These are phyloP conservation scores for Moesziomyces sp. DNA, from an alignment of 1,284 basidiomycete species.

Conservation along the genomic window DNA sequence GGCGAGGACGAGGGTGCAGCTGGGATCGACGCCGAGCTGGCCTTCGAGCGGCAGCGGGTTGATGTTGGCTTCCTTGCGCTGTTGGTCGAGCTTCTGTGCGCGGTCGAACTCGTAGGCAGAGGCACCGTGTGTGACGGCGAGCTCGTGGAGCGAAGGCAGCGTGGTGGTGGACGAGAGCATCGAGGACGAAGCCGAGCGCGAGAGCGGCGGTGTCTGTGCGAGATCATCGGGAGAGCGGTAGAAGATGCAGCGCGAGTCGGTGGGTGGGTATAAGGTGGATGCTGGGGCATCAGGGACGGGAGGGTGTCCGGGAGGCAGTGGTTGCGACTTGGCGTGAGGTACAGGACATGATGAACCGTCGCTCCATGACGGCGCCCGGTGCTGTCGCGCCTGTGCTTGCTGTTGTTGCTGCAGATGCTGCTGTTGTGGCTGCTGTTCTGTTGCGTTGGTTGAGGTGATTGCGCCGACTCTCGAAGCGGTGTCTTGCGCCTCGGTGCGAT, in stretches of 20 bases:
- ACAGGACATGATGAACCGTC: constrained; percentile 59
- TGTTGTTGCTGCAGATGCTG: neutral
- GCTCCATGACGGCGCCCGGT: constrained; percentile 34
- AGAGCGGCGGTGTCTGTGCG: constrained; percentile 55
- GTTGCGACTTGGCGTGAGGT: constrained; percentile 61
- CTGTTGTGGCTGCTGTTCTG: constrained; percentile 5
- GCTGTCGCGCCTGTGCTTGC: constrained; percentile 3
- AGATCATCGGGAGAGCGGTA: constrained; percentile 62
- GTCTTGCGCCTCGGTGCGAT: neutral
- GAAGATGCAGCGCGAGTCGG: constrained; percentile 62
- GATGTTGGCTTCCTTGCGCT: constrained; percentile 55
- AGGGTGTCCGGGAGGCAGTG: constrained; percentile 66
- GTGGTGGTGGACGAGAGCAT: constrained; percentile 36
- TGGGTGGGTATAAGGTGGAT: constrained; percentile 59
- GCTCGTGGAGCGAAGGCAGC: constrained; percentile 40
- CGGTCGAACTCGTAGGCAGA: constrained; percentile 39
- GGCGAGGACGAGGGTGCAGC: constrained; percentile 59
- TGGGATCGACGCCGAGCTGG: constrained; percentile 50
- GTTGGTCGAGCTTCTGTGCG: constrained; percentile 46
- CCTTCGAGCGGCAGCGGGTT: constrained; percentile 50
- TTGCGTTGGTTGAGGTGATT: neutral
- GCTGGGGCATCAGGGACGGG: constrained; percentile 48
- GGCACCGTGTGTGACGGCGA: constrained; percentile 39
- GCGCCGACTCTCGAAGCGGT: neutral
- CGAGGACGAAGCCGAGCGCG: constrained; percentile 36